Conservation (phyloP, 169 alveolate species). For the Miamiensis avidus region DNA sequence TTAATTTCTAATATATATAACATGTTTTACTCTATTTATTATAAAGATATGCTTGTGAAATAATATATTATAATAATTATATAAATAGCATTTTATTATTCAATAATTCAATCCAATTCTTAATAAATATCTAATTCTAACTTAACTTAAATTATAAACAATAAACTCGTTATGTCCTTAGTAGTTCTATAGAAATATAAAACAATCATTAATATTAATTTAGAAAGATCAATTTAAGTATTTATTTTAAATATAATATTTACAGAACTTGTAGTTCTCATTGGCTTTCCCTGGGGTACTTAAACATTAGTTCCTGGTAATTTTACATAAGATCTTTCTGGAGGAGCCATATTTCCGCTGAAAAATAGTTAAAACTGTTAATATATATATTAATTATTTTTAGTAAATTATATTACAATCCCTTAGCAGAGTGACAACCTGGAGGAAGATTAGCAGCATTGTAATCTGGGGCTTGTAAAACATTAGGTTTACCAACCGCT, state of each 20-base stretch:
- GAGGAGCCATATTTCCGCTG: conserved; percentile 55
- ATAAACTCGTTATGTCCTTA: conserved; percentile 75
- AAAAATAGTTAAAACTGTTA: background rate
- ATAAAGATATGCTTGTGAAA: background rate
- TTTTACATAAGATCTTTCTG: conserved; percentile 29
- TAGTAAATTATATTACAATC: background rate
- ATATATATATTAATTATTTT: too few relatives aligned
- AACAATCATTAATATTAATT: too few relatives aligned
- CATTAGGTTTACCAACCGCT: conserved; percentile 87
- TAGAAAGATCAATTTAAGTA: too few relatives aligned
- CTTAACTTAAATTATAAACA: conserved; percentile 71
- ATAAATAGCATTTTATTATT: background rate
- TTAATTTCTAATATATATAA: too few relatives aligned
- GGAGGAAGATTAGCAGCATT: conserved; percentile 61
- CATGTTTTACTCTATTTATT: background rate
- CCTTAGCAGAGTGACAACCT: conserved; percentile 56
- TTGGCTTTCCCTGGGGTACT: conserved; percentile 45
- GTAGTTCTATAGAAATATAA: background rate
- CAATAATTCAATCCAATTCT: conserved; percentile 55
- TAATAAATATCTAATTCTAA: conserved; percentile 64
- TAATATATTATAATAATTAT: too few relatives aligned
- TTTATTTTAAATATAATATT: conserved; percentile 16
- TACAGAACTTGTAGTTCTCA: conserved; percentile 27
- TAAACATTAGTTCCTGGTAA: conserved; percentile 44
- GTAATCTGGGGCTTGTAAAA: conserved; percentile 75